Percentiles rank a stretch among this genome's conserved stretches.
Evolutionary conservation across 176 grass and related monocot genomes (phyloP).

Genomic region (Bothriochloa decipiens): DNA sequence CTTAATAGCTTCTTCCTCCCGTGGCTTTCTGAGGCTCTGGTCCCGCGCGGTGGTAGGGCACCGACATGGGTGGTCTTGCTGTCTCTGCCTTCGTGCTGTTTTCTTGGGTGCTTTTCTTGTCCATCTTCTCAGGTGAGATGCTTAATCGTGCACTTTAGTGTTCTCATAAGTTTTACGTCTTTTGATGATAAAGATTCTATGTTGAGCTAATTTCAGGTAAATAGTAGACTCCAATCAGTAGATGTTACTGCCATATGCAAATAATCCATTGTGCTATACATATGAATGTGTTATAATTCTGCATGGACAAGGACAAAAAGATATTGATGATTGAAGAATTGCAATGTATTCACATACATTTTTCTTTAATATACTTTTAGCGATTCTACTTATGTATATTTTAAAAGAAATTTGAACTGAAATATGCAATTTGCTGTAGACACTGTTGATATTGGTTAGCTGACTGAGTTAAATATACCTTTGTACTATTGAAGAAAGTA

Average conservation of each 20-base stretch:
- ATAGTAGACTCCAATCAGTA: neutral
- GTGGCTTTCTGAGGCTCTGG: conserved; percentile 24
- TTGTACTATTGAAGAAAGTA: neutral
- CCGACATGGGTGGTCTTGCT: conserved; percentile 32
- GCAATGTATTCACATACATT: neutral
- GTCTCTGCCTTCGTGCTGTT: conserved; percentile 20
- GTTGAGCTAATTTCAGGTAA: neutral
- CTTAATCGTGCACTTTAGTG: neutral
- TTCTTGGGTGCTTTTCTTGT: conserved; percentile 27
- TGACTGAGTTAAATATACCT: conserved; percentile 1
- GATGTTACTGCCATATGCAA: neutral
- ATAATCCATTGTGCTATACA: neutral
- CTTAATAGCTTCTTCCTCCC: conserved; percentile 24
- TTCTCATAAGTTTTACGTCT: neutral
- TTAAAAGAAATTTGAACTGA: neutral
- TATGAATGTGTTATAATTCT: neutral
- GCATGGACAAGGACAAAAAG: neutral
- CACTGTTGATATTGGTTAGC: neutral
- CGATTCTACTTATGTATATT: neutral
- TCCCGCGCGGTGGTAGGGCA: conserved; percentile 11
- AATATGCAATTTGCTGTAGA: neutral
- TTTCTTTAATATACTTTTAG: neutral
- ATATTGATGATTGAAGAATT: conserved; percentile 17
- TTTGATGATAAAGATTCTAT: conserved; percentile 2
- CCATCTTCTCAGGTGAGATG: conserved; percentile 18